phyloP scores from a whole-genome alignment of 2,329 filamentous ascomycete genomes.

The Aspergillus sp. region DNA sequence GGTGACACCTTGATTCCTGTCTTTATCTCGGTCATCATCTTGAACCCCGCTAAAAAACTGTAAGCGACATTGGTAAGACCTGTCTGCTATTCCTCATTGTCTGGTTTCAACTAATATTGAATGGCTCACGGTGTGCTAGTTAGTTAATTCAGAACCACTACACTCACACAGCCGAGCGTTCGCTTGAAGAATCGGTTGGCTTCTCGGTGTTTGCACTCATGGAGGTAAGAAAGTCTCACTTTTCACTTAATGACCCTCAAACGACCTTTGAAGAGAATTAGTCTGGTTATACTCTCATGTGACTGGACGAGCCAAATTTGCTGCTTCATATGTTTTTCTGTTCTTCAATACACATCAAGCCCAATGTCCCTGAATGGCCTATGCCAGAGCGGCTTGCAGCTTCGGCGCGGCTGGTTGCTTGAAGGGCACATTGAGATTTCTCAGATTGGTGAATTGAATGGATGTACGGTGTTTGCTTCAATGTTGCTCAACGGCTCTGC shows the following conservation, averaged over 20 bases:
- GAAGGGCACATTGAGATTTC: not conserved
- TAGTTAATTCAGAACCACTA: not conserved
- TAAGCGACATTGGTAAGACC: not conserved
- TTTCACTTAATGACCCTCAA: not conserved
- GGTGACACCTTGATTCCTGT: conserved; percentile 3
- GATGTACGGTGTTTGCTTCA: not conserved
- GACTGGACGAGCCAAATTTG: not conserved
- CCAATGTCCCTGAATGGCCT: not conserved
- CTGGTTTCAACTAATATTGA: not conserved
- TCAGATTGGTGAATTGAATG: not conserved
- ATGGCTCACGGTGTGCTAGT: not conserved
- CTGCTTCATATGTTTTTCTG: not conserved
- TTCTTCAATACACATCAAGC: not conserved
- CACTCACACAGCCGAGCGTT: not conserved
- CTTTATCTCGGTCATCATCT: not conserved
- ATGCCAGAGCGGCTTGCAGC: not conserved
- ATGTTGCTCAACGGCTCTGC: not conserved
- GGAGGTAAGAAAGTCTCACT: conserved; percentile 2
- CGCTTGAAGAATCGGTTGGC: not conserved
- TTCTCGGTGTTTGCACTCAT: not conserved
- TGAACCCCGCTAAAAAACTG: too few relatives aligned
- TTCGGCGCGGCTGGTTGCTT: not conserved
- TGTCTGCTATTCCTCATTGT: not conserved
- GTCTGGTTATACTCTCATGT: not conserved
- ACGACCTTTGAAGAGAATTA: not conserved